These are phyloP conservation scores for Trypanosoma melophagium DNA, from an alignment of 208 protist species.

Conservation along the genomic window DNA sequence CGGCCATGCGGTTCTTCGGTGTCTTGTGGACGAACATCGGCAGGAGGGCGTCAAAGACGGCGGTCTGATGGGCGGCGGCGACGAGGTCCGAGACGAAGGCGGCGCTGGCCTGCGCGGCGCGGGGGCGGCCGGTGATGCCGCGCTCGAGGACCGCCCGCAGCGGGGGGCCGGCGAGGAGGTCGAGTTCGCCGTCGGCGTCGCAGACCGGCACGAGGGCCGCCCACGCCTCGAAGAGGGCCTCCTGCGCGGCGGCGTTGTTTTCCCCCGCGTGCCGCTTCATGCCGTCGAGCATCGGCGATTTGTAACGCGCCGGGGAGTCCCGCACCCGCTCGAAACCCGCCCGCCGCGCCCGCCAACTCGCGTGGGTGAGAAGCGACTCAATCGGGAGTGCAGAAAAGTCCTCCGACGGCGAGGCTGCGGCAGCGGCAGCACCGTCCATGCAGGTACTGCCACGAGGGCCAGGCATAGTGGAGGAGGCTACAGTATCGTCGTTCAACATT, in stretches of 20 bases:
- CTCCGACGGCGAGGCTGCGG: slow-evolving; percentile 24
- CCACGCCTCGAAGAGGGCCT: slow-evolving; percentile 63
- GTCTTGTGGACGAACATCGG: slow-evolving; percentile 54
- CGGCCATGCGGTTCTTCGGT: slow-evolving; percentile 60
- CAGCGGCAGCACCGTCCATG: no score
- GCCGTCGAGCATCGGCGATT: slow-evolving; percentile 38
- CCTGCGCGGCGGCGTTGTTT: slow-evolving; percentile 60
- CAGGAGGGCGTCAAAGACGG: slow-evolving; percentile 58
- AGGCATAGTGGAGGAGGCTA: no score
- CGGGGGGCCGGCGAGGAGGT: slow-evolving; percentile 35
- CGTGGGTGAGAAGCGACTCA: slow-evolving; percentile 49
- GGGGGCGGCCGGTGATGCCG: slow-evolving; percentile 78
- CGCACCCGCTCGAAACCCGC: slow-evolving; percentile 58
- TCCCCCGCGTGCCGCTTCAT: slow-evolving; percentile 42
- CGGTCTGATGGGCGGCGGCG: slow-evolving; percentile 35
- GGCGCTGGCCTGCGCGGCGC: slow-evolving; percentile 47
- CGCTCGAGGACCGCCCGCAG: slow-evolving; percentile 61
- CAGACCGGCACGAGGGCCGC: slow-evolving; percentile 42
- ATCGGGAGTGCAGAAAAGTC: slow-evolving; percentile 55
- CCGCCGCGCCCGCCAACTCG: slow-evolving; percentile 80
- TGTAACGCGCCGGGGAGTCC: slow-evolving; percentile 29
- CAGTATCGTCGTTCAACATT: no score
- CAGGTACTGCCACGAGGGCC: no score
- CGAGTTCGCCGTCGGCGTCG: slow-evolving; percentile 35
- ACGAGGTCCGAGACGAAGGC: slow-evolving; percentile 54